Evolutionary conservation across 1,284 basidiomycete species (phyloP).

Genomic region (Exobasidium cylindrosporum): DNA sequence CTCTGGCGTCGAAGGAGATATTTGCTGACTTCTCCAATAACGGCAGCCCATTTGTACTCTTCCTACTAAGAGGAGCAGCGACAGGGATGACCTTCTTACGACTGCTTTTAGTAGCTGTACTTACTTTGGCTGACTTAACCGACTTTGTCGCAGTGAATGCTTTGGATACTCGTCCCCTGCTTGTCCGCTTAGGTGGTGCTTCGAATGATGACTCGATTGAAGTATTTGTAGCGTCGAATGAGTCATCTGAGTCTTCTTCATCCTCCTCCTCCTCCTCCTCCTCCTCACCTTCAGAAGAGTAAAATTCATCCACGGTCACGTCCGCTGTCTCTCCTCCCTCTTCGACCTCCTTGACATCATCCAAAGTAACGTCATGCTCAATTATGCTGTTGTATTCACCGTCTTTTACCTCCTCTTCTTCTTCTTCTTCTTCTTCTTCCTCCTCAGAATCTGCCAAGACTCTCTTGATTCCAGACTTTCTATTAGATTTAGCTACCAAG

Average conservation of each 20-base stretch:
- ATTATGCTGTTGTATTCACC: not conserved
- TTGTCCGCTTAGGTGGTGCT: slow-evolving; percentile 2
- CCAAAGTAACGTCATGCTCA: not conserved
- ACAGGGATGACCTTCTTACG: not conserved
- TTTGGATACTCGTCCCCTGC: slow-evolving; percentile 1
- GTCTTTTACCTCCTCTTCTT: not conserved
- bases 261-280: slow-evolving; percentile 11
- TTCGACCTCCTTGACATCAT: slow-evolving; percentile 10
- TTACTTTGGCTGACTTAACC: not conserved
- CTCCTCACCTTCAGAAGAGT: not conserved
- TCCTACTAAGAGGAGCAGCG: not conserved
- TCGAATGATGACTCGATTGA: slow-evolving; percentile 7
- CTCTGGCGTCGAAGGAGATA: not conserved
- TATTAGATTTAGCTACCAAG: not conserved
- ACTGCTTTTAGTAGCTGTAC: not conserved
- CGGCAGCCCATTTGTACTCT: not conserved
- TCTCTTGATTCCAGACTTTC: not conserved
- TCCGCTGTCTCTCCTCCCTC: not conserved
- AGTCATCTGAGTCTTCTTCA: slow-evolving; percentile 3
- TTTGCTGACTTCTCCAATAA: not conserved
- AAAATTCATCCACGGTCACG: slow-evolving; percentile 6
- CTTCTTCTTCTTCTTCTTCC: not conserved
- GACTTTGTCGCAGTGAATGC: not conserved
- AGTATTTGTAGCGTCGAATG: not conserved
- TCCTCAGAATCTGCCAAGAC: not conserved